A percentile compares a stretch with the other conserved stretches of the same genome.
phyloP scores from a whole-genome alignment of 2,329 filamentous ascomycete species.

The Pezicula radicicola region DNA sequence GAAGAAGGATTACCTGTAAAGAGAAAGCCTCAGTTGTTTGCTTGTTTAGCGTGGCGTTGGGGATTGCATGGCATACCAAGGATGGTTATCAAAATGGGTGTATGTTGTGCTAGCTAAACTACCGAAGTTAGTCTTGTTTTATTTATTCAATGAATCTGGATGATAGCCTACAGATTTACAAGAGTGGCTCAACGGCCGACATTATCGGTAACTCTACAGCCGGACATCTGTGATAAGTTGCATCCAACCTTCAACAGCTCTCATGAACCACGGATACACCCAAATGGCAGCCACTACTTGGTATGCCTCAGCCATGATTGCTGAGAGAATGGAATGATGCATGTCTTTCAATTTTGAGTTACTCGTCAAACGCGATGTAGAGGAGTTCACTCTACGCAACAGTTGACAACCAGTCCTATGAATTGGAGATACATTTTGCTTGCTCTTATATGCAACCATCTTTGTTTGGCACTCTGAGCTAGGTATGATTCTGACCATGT shows the following conservation, averaged over 20 bases:
- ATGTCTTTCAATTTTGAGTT: not conserved
- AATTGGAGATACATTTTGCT: not conserved
- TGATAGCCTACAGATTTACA: not conserved
- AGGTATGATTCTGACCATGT: not conserved
- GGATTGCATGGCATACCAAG: slow-evolving; percentile 15
- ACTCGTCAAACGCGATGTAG: no score
- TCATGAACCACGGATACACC: slow-evolving; percentile 11
- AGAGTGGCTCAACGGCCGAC: no score
- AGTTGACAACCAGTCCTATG: no score
- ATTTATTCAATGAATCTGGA: not conserved
- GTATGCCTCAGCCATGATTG: slow-evolving; percentile 8
- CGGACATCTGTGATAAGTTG: slow-evolving; percentile 4
- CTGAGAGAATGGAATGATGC: slow-evolving; percentile 2
- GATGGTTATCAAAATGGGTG: slow-evolving; percentile 2
- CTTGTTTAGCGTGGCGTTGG: slow-evolving; percentile 29
- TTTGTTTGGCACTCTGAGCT: not conserved
- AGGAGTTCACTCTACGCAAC: no score
- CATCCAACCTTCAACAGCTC: slow-evolving; percentile 7
- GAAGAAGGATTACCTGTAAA: slow-evolving; percentile 93
- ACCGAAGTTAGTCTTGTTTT: no score
- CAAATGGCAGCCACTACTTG: slow-evolving; percentile 9
- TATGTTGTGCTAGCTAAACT: not conserved
- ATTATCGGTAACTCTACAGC: not conserved
- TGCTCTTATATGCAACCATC: not conserved
- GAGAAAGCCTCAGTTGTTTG: slow-evolving; percentile 11